Evolutionary conservation across 371 early-diverging fungal species (phyloP).

Genomic region (Mucor circinelloides): DNA sequence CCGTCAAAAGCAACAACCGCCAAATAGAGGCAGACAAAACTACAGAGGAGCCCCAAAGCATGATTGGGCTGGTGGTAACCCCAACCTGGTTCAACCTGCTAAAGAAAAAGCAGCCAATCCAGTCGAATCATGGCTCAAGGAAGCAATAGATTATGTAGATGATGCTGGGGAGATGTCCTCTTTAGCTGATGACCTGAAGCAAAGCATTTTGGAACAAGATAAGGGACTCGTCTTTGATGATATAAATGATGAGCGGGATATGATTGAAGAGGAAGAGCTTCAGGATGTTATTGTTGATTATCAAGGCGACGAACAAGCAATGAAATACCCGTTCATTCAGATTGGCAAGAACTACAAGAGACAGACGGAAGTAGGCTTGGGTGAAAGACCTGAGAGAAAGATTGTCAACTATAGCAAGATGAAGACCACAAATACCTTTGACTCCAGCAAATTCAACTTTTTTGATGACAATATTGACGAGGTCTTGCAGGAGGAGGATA

Average conservation of each 20-base stretch:
- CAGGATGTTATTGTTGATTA: slow-evolving; percentile 51
- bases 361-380: slow-evolving; percentile 7
- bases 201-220: slow-evolving; percentile 34
- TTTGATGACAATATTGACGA: slow-evolving; percentile 30
- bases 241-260: slow-evolving; percentile 43
- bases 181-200: slow-evolving; percentile 25
- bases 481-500: neutral
- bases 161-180: slow-evolving; percentile 11
- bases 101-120: slow-evolving; percentile 32
- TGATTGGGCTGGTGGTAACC: slow-evolving; percentile 35
- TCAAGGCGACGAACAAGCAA: slow-evolving; percentile 40
- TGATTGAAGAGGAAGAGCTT: slow-evolving; percentile 61
- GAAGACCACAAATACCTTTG: neutral
- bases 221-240: slow-evolving; percentile 39
- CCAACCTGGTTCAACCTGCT: slow-evolving; percentile 16
- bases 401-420: slow-evolving; percentile 46
- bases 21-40: neutral
- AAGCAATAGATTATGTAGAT: slow-evolving; percentile 42
- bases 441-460: slow-evolving; percentile 27
- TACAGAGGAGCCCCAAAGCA: neutral
- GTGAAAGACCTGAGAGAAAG: slow-evolving; percentile 24
- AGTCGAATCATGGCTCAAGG: slow-evolving; percentile 46
- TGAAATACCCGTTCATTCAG: slow-evolving; percentile 34
- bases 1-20: neutral
- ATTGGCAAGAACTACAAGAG: slow-evolving; percentile 37